A percentile compares a stretch with the other conserved stretches of the same genome.
Conservation (phyloP, 129 eudicot species). For the Flaveria robusta region DNA sequence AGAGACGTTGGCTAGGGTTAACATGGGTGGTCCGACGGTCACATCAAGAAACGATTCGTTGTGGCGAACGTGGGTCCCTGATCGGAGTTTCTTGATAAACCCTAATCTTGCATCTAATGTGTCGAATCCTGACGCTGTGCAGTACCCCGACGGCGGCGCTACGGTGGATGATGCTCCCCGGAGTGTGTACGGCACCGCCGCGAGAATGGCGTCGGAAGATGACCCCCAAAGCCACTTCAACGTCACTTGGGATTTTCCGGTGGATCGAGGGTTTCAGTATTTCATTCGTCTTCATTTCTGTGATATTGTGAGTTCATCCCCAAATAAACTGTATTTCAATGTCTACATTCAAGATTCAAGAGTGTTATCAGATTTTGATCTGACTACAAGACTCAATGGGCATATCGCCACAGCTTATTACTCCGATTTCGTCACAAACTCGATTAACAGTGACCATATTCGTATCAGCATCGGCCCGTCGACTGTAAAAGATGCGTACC, state of each 20-base stretch:
- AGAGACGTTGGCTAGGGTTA: slow-evolving; percentile 63
- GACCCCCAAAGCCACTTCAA: slow-evolving; percentile 64
- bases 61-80: slow-evolving; percentile 72
- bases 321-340: slow-evolving; percentile 55
- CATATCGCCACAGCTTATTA: slow-evolving; percentile 48
- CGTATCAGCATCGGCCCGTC: slow-evolving; percentile 70
- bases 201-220: slow-evolving; percentile 43
- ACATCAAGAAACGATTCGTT: slow-evolving; percentile 60
- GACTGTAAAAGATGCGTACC: slow-evolving; percentile 19
- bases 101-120: slow-evolving; percentile 36
- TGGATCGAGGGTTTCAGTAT: slow-evolving; percentile 70
- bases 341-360: slow-evolving; percentile 47
- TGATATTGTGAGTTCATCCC: slow-evolving; percentile 56
- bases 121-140: slow-evolving; percentile 36
- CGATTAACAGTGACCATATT: slow-evolving; percentile 26
- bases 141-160: slow-evolving; percentile 52
- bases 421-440: slow-evolving; percentile 50
- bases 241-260: slow-evolving; percentile 72
- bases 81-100: slow-evolving; percentile 36
- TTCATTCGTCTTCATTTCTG: slow-evolving; percentile 76
- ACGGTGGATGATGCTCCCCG: slow-evolving; percentile 61
- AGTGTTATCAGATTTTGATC: slow-evolving; percentile 50
- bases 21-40: slow-evolving; percentile 84
- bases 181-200: slow-evolving; percentile 69
- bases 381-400: slow-evolving; percentile 18